Percentiles rank a stretch among this genome's conserved stretches.
These are phyloP conservation scores for Trichophyton equinum DNA, from an alignment of 2,329 filamentous ascomycete species.

Conservation along the genomic window DNA sequence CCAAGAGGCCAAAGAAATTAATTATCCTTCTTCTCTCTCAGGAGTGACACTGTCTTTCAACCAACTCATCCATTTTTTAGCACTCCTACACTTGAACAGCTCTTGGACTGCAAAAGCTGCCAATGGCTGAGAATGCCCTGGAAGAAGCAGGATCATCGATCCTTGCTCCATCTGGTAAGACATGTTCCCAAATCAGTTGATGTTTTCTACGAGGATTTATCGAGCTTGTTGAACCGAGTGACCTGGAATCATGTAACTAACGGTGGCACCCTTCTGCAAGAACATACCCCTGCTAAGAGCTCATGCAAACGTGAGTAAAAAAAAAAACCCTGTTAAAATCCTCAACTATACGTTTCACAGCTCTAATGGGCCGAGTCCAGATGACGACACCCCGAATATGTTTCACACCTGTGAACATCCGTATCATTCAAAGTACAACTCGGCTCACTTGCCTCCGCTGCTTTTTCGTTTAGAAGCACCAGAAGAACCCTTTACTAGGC, in stretches of 20 bases:
- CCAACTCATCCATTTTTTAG: neutral
- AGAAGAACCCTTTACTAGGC: neutral
- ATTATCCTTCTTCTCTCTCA: neutral
- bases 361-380: neutral
- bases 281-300: neutral
- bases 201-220: neutral
- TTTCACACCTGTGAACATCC: conserved; percentile 19
- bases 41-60: neutral
- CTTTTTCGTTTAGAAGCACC: conserved; percentile 18
- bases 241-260: neutral
- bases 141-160: neutral
- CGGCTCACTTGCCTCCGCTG: conserved; percentile 15
- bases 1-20: neutral
- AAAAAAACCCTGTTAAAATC: neutral
- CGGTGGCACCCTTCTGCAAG: neutral
- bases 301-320: neutral
- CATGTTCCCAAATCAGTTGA: neutral
- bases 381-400: neutral
- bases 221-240: too few relatives aligned
- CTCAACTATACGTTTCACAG: neutral
- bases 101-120: neutral
- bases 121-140: neutral
- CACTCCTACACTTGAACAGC: neutral
- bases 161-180: neutral
- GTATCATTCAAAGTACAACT: conserved; percentile 15